These are phyloP conservation scores for Aphanomyces cochlioides DNA, from an alignment of 352 stramenopile species.

Conservation along the genomic window DNA sequence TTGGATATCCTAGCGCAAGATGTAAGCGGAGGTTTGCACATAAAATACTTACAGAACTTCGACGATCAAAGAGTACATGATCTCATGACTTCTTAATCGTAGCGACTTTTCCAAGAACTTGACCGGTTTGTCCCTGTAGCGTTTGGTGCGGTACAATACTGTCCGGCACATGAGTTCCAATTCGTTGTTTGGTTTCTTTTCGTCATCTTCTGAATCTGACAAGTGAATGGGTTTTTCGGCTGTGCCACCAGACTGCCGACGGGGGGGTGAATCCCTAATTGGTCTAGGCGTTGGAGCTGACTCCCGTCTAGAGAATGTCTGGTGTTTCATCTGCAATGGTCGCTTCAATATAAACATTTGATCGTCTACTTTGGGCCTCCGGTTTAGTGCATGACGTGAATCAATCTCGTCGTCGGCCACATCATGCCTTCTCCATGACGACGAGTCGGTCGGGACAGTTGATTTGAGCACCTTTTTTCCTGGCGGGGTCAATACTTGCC, in stretches of 20 bases:
- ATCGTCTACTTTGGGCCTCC: not conserved
- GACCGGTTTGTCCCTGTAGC: not conserved
- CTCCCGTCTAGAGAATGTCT: not conserved
- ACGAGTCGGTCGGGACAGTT: not conserved
- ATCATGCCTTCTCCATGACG: not conserved
- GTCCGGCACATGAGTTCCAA: not conserved
- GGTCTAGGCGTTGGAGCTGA: not conserved
- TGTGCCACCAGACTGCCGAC: not conserved
- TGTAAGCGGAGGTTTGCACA: not conserved
- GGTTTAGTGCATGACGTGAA: not conserved
- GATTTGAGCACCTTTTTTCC: not conserved
- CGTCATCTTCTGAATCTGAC: not conserved
- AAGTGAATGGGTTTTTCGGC: conserved; percentile 8
- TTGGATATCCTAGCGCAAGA: no score
- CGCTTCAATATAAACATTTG: not conserved
- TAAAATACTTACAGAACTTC: not conserved
- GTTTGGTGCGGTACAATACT: not conserved
- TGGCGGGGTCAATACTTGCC: not conserved
- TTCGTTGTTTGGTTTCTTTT: not conserved
- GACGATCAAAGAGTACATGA: not conserved
- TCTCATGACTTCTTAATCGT: not conserved
- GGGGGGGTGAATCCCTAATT: not conserved
- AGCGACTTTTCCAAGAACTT: not conserved
- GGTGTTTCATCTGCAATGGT: not conserved
- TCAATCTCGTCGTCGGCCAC: not conserved